These are phyloP conservation scores for Neurospora sp. DNA, from an alignment of 495 filamentous ascomycete species.

Conservation along the genomic window DNA sequence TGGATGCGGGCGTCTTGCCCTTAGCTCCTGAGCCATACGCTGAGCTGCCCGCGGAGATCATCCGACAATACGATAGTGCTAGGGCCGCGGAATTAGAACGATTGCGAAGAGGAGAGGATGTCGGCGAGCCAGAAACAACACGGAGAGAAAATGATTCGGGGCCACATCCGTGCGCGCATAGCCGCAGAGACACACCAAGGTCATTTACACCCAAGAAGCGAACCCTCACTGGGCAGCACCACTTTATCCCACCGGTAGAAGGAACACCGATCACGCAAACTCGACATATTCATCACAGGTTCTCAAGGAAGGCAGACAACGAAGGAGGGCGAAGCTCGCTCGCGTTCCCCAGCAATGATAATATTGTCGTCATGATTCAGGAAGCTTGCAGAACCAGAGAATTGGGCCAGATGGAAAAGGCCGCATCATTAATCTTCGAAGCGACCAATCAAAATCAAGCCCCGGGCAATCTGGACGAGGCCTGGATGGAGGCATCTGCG, in stretches of 20 bases:
- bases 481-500: slow-evolving; percentile 25
- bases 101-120: neutral
- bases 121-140: neutral
- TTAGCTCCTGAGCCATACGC: slow-evolving; percentile 9
- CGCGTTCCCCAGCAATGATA: slow-evolving; percentile 3
- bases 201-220: neutral
- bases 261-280: neutral
- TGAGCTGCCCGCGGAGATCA: neutral
- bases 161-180: neutral
- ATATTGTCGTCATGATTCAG: slow-evolving; percentile 10
- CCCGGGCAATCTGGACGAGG: slow-evolving; percentile 9
- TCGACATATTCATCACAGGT: neutral
- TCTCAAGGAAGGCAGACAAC: neutral
- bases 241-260: neutral
- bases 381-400: slow-evolving; percentile 13
- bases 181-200: neutral
- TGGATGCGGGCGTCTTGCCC: slow-evolving; percentile 11
- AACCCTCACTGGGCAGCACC: neutral
- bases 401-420: slow-evolving; percentile 8
- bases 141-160: neutral
- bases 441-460: slow-evolving; percentile 8
- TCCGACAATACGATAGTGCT: neutral
- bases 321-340: slow-evolving; percentile 3
- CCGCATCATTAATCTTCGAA: slow-evolving; percentile 14
- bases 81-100: neutral